Conservation (phyloP, 768 basidiomycete genomes). For the Pisolithus orientalis region DNA sequence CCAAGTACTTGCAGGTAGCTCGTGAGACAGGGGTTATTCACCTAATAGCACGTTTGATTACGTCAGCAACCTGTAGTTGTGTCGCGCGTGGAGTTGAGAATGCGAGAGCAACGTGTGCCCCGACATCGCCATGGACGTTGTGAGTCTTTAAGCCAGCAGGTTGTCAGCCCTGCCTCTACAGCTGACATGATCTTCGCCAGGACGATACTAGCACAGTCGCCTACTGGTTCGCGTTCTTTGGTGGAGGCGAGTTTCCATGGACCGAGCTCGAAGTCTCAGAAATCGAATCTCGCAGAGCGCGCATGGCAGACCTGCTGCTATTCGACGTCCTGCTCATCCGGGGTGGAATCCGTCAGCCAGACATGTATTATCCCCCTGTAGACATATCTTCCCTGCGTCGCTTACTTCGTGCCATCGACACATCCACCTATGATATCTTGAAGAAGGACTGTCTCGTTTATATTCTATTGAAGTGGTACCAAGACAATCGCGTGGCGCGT, state of each 20-base stretch:
- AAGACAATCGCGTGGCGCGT: slow-evolving; percentile 50
- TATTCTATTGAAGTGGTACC: slow-evolving; percentile 75
- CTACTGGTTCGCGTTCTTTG: slow-evolving; percentile 38
- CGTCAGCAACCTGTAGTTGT: neutral
- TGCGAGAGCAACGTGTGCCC: neutral
- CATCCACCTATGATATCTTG: slow-evolving; percentile 60
- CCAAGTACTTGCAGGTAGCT: neutral
- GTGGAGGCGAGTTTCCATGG: slow-evolving; percentile 57
- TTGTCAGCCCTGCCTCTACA: neutral
- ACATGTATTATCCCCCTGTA: slow-evolving; percentile 63
- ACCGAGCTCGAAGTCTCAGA: slow-evolving; percentile 43
- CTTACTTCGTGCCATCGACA: slow-evolving; percentile 55
- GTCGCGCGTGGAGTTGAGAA: neutral
- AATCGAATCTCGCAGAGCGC: slow-evolving; percentile 58
- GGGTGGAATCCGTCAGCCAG: slow-evolving; percentile 55
- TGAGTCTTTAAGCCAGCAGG: slow-evolving; percentile 7
- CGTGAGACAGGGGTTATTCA: neutral
- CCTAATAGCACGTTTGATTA: neutral
- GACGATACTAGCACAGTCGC: slow-evolving; percentile 9
- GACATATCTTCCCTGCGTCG: slow-evolving; percentile 46
- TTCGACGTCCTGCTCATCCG: slow-evolving; percentile 67
- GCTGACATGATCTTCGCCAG: slow-evolving; percentile 7
- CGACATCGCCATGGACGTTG: slow-evolving; percentile 19
- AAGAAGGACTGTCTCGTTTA: slow-evolving; percentile 81
- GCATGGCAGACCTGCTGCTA: slow-evolving; percentile 57